These are phyloP conservation scores for Psilocybe mexicana DNA, from an alignment of 1,284 basidiomycete species.

Conservation along the genomic window DNA sequence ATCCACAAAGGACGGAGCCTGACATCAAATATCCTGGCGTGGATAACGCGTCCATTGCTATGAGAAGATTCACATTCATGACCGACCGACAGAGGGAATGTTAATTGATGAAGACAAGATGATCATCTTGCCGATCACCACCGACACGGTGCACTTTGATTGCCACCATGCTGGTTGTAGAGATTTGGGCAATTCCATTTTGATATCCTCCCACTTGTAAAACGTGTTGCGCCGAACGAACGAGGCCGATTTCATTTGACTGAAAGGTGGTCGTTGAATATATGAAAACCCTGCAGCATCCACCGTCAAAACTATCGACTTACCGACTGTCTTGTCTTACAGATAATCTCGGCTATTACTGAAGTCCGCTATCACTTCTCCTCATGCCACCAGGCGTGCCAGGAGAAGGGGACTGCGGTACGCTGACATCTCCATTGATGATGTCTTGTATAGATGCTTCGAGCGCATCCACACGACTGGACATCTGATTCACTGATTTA, in stretches of 20 bases:
- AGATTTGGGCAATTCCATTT: neutral
- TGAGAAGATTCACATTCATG: neutral
- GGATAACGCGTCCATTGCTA: neutral
- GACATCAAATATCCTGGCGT: neutral
- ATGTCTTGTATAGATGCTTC: constrained; percentile 83
- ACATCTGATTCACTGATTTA: constrained; percentile 77
- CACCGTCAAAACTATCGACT: neutral
- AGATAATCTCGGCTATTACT: constrained; percentile 9
- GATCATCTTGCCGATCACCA: neutral
- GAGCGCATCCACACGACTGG: constrained; percentile 76
- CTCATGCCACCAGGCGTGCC: constrained; percentile 36
- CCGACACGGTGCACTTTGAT: neutral
- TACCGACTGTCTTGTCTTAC: neutral
- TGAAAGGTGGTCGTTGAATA: neutral
- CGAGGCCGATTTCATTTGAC: neutral
- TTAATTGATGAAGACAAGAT: neutral
- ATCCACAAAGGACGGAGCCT: neutral
- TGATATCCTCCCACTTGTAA: neutral
- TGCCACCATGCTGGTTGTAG: neutral
- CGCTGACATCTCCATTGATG: constrained; percentile 66
- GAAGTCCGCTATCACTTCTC: constrained; percentile 39
- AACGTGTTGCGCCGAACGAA: neutral
- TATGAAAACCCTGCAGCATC: neutral
- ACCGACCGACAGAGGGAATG: neutral
- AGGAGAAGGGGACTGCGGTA: constrained; percentile 53